phyloP scores from a whole-genome alignment of 2,329 filamentous ascomycete species.

The Beauveria australis region DNA sequence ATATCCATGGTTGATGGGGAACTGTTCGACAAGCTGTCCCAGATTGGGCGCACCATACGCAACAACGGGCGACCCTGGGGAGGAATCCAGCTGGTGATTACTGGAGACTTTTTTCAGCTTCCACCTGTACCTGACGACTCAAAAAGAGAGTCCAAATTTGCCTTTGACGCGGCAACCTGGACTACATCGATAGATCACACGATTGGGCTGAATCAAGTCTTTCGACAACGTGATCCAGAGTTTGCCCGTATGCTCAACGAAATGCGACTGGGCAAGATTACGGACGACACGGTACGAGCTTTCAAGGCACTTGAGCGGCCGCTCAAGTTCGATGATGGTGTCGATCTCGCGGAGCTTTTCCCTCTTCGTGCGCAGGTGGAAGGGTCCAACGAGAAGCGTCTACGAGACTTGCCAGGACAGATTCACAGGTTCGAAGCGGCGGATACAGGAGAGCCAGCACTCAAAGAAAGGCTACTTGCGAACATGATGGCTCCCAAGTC shows the following conservation, averaged over 20 bases:
- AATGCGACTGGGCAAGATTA: slow-evolving; percentile 84
- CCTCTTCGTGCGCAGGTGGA: slow-evolving; percentile 89
- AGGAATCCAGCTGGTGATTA: slow-evolving; percentile 91
- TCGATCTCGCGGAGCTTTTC: slow-evolving; percentile 74
- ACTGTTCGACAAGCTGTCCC: slow-evolving; percentile 90
- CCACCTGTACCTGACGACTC: slow-evolving; percentile 81
- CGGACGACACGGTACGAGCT: slow-evolving; percentile 61
- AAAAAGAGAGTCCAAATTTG: slow-evolving; percentile 68
- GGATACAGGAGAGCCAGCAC: slow-evolving; percentile 64
- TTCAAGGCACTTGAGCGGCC: slow-evolving; percentile 69
- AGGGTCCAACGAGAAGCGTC: slow-evolving; percentile 66
- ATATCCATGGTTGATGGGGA: slow-evolving; percentile 98
- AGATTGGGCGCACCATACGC: slow-evolving; percentile 74
- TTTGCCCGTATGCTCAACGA: slow-evolving; percentile 97
- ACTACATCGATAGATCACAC: slow-evolving; percentile 88
- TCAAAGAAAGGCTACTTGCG: slow-evolving; percentile 68
- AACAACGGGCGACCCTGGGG: slow-evolving; percentile 92
- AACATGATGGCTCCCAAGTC: slow-evolving; percentile 89
- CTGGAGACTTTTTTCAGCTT: slow-evolving; percentile 95
- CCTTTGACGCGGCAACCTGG: slow-evolving; percentile 90
- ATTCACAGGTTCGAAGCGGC: slow-evolving; percentile 60
- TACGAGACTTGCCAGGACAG: slow-evolving; percentile 63
- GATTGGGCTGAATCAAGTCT: slow-evolving; percentile 89
- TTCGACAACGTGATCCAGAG: slow-evolving; percentile 81
- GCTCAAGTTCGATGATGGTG: slow-evolving; percentile 63